Evolutionary conservation across 1,139 yeast genomes (phyloP), one percentile per base, ranked within the genome.

Genomic region (Pichia cactophila): DNA sequence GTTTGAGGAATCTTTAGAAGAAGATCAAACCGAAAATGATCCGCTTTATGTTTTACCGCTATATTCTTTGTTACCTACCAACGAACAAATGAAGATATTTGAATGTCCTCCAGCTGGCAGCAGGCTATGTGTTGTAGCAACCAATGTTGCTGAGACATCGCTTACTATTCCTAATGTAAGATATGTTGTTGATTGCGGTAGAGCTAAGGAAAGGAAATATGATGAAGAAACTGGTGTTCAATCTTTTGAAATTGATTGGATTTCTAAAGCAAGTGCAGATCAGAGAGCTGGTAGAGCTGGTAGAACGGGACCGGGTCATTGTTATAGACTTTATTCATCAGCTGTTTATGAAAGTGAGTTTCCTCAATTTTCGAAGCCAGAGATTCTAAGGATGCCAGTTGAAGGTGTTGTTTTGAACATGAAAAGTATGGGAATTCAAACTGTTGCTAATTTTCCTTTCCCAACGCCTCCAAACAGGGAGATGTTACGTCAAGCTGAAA

Each of bases 231-330:
- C 89, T 10, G 96, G 96, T 3, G 95, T 92, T 29, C 97, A 92
- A 66, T 86, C 95, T 51, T 94, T 86, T 66, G 95, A 86, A 61
- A 77, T 94, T 46, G 87, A 81, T 51, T 94, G 97, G 97, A 74
- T 92, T 14, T 85, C 96, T 39, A 89, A 94, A 61, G 98, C 99
- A 0, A 86, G 96, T 51, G 94, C 98, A 0, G 94, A 81, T 56
- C 99, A 94, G 71, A 77, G 98, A 69, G 70, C 96, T 36, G 98
- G 98, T 67, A 84, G 99, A 75, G 98, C 99, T 46, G 99, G 98
- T 64, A 86, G 99, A 78, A 92, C 97, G 0, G 98, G 98, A 0
- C 97, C 98, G 0, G 99, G 99, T 49, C 98, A 94, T 62, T 88
- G 97, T 65, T 94, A 94, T 65, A 73, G 98, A 52, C 69, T 94